Base-by-base conservation (phyloP, 2,329 filamentous ascomycete genomes). In the Zymoseptoria crescenta region DNA sequence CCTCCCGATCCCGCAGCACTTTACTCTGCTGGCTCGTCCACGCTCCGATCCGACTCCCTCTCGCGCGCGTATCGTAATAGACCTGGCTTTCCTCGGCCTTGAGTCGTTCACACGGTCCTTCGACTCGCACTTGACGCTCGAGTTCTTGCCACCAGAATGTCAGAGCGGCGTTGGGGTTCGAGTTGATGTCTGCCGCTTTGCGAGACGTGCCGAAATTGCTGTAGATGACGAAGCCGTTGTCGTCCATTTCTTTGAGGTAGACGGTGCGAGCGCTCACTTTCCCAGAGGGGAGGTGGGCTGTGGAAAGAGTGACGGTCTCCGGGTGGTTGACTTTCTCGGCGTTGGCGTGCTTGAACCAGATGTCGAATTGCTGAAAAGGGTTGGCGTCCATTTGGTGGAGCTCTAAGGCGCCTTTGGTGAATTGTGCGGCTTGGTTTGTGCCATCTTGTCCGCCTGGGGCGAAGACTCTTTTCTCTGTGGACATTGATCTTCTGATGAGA, bases 201-300 rank as follows among this genome's bases (percentile, higher is more conserved):
- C 81, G 76, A 60, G 85, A 89, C 0, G 89, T 94, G 61, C 85
- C 91, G 78, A 92, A 93, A 75, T 99, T 99, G 70, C 85, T 88
- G 80, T 97, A 99, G 54, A 99, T 81, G 50, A 97, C 91, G 75
- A 95, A 99, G 16, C 92, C 91, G 20, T 73, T 75, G 4, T 79
- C 75, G 74, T 97, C 92, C 24, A 97, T 84, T 79, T 97, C 94
- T 76, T 99, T 99, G 65, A 99, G 82, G 76, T 97, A 99, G 45
- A 99, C 91, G 66, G 91, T 82, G 60, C 94, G 89, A 3, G 89
- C 87, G 52, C 86, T 91, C 20, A 97, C 88, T 52, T 88, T 86
- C 61, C 94, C 94, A 0, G 85, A 88, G 1, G 93, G 93, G 4
- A 97, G 81, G 24, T 81, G 79, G 0, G 92, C 91, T 0, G 94